A percentile compares a stretch with the other conserved stretches of the same genome.
These are phyloP conservation scores for Exophiala mesophila DNA, from an alignment of 2,329 filamentous ascomycete species.

Conservation along the genomic window DNA sequence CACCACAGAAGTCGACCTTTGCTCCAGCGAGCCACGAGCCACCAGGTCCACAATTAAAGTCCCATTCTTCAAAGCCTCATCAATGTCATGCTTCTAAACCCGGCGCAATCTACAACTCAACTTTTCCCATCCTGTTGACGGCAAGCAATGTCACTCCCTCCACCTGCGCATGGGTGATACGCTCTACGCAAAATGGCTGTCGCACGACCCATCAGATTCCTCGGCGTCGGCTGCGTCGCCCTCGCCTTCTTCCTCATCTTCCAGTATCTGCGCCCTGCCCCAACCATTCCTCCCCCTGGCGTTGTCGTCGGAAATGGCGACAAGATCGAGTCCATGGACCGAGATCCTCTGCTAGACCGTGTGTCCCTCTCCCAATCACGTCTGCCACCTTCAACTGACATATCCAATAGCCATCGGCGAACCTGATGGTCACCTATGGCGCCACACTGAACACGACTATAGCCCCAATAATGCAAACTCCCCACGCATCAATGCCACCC, in stretches of 20 bases:
- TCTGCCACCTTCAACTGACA: conserved; percentile 17
- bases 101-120: too few relatives aligned
- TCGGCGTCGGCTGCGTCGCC: conserved; percentile 65
- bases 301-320: conserved; percentile 36
- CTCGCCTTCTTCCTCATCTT: conserved; percentile 76
- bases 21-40: too few relatives aligned
- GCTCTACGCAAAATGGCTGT: conserved; percentile 61
- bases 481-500: conserved; percentile 85
- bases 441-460: conserved; percentile 71
- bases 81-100: too few relatives aligned
- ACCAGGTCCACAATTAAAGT: too few relatives aligned
- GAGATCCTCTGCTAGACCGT: conserved; percentile 86
- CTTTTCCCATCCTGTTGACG: background rate
- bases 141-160: background rate
- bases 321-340: conserved; percentile 55
- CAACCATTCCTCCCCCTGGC: conserved; percentile 32
- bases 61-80: too few relatives aligned
- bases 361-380: conserved; percentile 35
- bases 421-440: conserved; percentile 69
- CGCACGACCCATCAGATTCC: conserved; percentile 74
- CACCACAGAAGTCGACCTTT: too few relatives aligned
- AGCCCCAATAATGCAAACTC: conserved; percentile 68
- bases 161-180: conserved; percentile 14
- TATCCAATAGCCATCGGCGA: conserved; percentile 80
- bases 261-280: conserved; percentile 60